These are phyloP conservation scores for Rhinocladiella similis DNA, from an alignment of 2,329 filamentous ascomycete species.

Conservation along the genomic window DNA sequence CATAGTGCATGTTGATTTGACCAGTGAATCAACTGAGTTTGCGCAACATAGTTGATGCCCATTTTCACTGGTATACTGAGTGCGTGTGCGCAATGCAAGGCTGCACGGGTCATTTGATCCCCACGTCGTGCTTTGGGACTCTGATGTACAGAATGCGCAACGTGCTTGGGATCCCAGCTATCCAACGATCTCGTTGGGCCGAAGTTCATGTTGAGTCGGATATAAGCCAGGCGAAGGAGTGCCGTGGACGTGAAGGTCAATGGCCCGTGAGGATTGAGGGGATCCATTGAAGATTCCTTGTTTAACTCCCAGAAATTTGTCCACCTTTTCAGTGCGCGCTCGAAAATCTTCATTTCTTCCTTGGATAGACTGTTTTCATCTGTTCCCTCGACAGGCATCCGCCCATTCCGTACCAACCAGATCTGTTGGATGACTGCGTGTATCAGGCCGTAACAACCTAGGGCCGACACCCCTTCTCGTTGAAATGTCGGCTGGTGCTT, in stretches of 20 bases:
- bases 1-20: slow-evolving; percentile 57
- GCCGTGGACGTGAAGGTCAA: slow-evolving; percentile 8
- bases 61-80: slow-evolving; percentile 58
- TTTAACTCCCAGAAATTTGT: slow-evolving; percentile 1
- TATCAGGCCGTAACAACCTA: background rate
- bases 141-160: too few species aligned
- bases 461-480: background rate
- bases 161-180: too few species aligned
- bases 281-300: slow-evolving; percentile 8
- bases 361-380: too few species aligned
- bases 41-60: slow-evolving; percentile 55
- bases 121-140: background rate
- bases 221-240: slow-evolving; percentile 3
- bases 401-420: background rate
- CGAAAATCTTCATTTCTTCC: background rate
- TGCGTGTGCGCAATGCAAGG: slow-evolving; percentile 56
- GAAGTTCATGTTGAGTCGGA: slow-evolving; percentile 42
- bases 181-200: slow-evolving; percentile 5
- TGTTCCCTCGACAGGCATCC: background rate
- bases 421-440: slow-evolving; percentile 7
- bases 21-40: slow-evolving; percentile 59
- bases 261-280: slow-evolving; percentile 2
- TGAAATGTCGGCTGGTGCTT: too few species aligned
- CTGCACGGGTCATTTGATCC: slow-evolving; percentile 38
- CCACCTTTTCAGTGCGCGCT: background rate